Base-by-base conservation (phyloP, 352 stramenopile genomes). In the Pythium phragmiticola region DNA sequence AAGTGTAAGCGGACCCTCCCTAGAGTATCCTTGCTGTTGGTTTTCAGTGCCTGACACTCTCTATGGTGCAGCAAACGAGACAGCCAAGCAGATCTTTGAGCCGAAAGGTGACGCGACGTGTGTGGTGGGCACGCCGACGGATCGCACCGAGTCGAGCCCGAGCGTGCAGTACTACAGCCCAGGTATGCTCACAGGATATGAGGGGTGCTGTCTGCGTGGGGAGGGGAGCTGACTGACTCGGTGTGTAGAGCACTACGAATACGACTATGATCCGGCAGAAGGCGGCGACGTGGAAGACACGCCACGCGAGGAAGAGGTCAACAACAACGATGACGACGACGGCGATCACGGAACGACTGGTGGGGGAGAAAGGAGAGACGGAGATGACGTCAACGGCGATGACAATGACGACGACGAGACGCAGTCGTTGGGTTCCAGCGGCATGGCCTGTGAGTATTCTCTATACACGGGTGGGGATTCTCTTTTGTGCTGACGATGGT, bases 151-250 rank as follows among this genome's bases (percentile, higher is more conserved):
- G n/a, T 68, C 73, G 36, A 78, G 57, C 46, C 75, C 72, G 11
- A 78, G 62, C 19, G 57, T 60, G 28, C 77, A 80, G 21, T 70
- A 77, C 33, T 77, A 53, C 7, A 82, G 72, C 56, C 72, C 72
- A 65, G 72, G 76, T 84, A 69, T 48, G 50, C 26, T 30, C 26
- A 30, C 26, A 30, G 4, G 26, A 30, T 30, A 30, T 30, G 26
- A 30, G 26, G 26, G 26, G 26, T 30, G 26, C 4, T 30, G 4
- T 5, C 26, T 30, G 26, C 26, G 26, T 30, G 34, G 7, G 28
- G 8, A 11, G 9, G 7, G 19, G 0, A 26, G n/a, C 26, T 19
- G 52, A 19, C 17, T 52, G 12, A 52, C 46, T 13, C 11, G 0
- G 2, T 0, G 7, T 58, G 19, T 49, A 68, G 62, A 68, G 30